Conservation (phyloP, 768 basidiomycete genomes). For the Hygrophoropsis aurantiaca region DNA sequence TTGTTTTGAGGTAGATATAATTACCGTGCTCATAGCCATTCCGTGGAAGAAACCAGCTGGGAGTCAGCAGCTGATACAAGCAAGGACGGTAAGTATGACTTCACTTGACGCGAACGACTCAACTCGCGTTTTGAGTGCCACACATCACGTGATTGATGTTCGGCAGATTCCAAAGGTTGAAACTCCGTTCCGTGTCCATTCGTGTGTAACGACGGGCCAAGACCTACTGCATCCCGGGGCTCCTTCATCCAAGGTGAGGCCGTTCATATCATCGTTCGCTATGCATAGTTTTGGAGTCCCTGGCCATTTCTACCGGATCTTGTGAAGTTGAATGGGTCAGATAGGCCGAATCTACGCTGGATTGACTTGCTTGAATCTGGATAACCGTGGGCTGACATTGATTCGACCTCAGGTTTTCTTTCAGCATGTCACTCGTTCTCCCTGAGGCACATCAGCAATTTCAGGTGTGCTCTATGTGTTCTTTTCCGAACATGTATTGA, state of each 20-base stretch:
- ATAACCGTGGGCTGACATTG: not conserved
- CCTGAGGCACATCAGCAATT: constrained; percentile 96
- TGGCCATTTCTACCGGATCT: not conserved
- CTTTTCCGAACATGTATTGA: not conserved
- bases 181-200: constrained; percentile 15
- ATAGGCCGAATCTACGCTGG: constrained; percentile 10
- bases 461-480: constrained; percentile 52
- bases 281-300: not conserved
- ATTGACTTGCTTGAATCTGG: constrained; percentile 11
- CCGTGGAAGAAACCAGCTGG: constrained; percentile 5
- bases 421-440: constrained; percentile 91
- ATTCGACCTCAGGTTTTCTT: not conserved
- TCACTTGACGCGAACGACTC: constrained; percentile 1
- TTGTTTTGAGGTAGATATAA: not conserved
- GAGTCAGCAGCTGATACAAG: not conserved
- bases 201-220: constrained; percentile 6
- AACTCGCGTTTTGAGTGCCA: constrained; percentile 12
- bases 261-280: not conserved
- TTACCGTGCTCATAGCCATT: constrained; percentile 32
- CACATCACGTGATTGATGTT: constrained; percentile 20
- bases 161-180: constrained; percentile 22
- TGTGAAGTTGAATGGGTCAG: not conserved
- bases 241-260: constrained; percentile 24
- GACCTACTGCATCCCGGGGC: constrained; percentile 17
- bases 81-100: constrained; percentile 10